Evolutionary conservation across 148 eudicot genomes (phyloP), one percentile per base, ranked within the genome.

Genomic region (Rhododendron ovatum): DNA sequence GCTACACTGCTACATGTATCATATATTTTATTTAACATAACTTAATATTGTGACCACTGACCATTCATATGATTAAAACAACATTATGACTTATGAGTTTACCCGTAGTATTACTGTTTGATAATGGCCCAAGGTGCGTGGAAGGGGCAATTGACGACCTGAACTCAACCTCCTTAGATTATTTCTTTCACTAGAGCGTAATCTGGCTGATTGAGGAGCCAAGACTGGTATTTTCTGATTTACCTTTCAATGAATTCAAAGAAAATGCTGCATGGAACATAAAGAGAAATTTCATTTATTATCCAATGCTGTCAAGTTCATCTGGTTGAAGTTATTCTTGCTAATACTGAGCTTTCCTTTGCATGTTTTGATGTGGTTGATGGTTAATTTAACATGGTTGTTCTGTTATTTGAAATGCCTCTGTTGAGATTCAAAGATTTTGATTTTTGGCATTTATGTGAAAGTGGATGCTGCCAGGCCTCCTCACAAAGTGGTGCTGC

Each of bases 401-500:
- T 71, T 71, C 18, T 43, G n/a, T 83, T 69, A 55, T 76, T 69
- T 71, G 79, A 48, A 82, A 12, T 78, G 45, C 78, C 59, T 51
- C 39, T 33, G 50, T 87, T 61, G 77, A 83, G 75, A 30, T 83
- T 73, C 74, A 86, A 75, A 75, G 48, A 82, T 71, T 82, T 87
- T 87, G 80, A 87, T 78, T 51, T 86, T 35, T 83, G 35, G 74
- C 78, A 86, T 83, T 87, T 75, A 86, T 75, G 47, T 83, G 82
- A 88, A 86, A 88, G 85, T 55, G 80, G 87, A 75, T 84, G 77
- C 85, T 92, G 85, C 82, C 93, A 96, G 99, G 98, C 95, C 87
- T 90, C 92, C 83, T 87, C 95, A 77, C 90, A 92, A 96, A 91
- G 88, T 92, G 99, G 91, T 93, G 92, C 95, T 83, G 91, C 99